Base-by-base conservation (phyloP, 2,329 filamentous ascomycete genomes). In the Didymella pinodella region DNA sequence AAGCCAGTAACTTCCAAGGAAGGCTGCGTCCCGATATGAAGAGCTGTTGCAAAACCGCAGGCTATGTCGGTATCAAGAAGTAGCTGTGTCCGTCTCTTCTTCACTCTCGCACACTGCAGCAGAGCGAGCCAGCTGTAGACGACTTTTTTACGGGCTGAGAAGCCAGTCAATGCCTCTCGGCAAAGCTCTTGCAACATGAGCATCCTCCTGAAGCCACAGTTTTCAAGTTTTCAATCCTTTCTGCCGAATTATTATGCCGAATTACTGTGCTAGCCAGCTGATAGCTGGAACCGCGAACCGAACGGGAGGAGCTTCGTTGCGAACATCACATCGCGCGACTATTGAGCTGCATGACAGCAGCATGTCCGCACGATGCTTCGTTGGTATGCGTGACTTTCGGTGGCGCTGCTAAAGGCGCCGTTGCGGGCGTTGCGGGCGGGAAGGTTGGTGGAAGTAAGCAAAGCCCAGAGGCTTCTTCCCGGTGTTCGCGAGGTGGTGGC, bases 391-490 rank as follows among this genome's bases (percentile, higher is more conserved):
- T 36, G 4, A 45, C 22, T 10, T 20, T 12, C 20, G 16, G 18
- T 14, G 25, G 34, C 26, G 41, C 16, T 18, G 18, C 7, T 29
- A 34, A 38, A 3, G 36, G 11, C 36, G 44, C 28, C 29, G 11
- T 38, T 36, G 38, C 31, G 29, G 25, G 7, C 29, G 18, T 38
- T 36, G 38, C 31, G 26, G 26, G 8, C 25, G 18, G n/a, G 29
- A 16, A 36, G 10, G 50, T 54, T 34, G 34, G 40, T 54, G 50
- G 56, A 54, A 48, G 49, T n/a, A 56, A 57, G 46, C 40, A 49
- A 49, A 31, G 38, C 50, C 49, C 47, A 14, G 55, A 36, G 10
- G 36, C 28, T 58, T 45, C 56, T 54, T 58, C 56, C 49, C 54
- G 38, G 22, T 41, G 32, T 43, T 48, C 22, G 41, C 32, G 29